Base-by-base conservation (phyloP, 345 rosid species). In the Eucalyptus leucophloia region DNA sequence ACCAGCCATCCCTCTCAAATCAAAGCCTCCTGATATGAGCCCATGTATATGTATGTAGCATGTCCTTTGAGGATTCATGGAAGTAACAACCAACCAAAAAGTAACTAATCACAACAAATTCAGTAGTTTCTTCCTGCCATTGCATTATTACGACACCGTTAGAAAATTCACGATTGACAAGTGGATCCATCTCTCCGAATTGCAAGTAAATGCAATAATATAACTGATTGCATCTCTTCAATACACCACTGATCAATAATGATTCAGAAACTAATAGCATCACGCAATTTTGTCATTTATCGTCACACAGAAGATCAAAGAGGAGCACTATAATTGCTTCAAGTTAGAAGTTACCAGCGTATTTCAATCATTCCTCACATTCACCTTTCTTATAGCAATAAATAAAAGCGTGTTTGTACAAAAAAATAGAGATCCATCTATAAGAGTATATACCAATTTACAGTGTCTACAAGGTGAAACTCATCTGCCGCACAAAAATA, bases 401-500 rank as follows among this genome's bases (percentile, higher is more conserved):
- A 51, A 86, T 10, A 62, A 87, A 44, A 26, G 34, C 47, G 42
- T 34, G 82, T 72, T 88, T 47, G 69, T 88, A 90, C 89, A 90
- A 87, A 82, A 80, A 44, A 51, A 49, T 86, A 49, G 44, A 51
- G 30, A 86, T 86, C 56, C 56, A 51, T 86, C 87, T 18, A 51
- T 51, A 14, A 86, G 58, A 72, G 49, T 47, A 89, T 24, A 51
- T 49, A 89, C 44, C 30, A 49, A 44, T 88, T 51, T 92, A 91
- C 93, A 93, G 92, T 87, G 90, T 93, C 95, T 88, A 93, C 56
- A 93, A 89, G 92, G 91, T 93, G 93, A 90, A 92, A 93, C 95
- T 94, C 95, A 94, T 93, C 96, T 95, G 96, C 93, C 91, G 87
- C 90, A 89, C 89, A 91, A 87, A 90, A 90, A 91, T 90, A 91